These are phyloP conservation scores for Pseudogymnoascus sp. DNA, from an alignment of 2,329 filamentous ascomycete species.

Conservation along the genomic window DNA sequence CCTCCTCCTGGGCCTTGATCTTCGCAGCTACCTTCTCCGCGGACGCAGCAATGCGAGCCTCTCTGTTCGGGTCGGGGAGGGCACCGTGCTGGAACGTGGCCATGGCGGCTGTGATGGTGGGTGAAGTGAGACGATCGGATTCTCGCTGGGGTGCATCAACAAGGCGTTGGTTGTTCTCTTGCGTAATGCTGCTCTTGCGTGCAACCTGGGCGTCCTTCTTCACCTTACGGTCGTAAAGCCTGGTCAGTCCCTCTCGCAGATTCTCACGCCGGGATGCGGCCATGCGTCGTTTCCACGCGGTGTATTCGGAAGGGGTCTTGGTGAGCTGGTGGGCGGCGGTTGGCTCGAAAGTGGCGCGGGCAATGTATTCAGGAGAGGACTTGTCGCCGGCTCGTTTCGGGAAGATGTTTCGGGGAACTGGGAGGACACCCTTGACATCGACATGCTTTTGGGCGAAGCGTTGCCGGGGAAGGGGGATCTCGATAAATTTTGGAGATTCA, in stretches of 20 bases:
- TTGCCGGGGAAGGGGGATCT: slow-evolving; percentile 71
- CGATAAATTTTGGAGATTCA: slow-evolving; percentile 82
- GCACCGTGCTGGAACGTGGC: slow-evolving; percentile 42
- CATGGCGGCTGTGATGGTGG: slow-evolving; percentile 53
- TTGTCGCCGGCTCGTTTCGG: slow-evolving; percentile 52
- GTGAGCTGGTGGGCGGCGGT: slow-evolving; percentile 18
- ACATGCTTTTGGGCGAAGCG: slow-evolving; percentile 36
- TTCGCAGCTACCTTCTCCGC: slow-evolving; percentile 37
- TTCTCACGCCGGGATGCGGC: slow-evolving; percentile 65
- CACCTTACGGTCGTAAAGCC: slow-evolving; percentile 61
- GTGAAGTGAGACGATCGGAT: slow-evolving; percentile 69
- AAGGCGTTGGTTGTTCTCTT: slow-evolving; percentile 39
- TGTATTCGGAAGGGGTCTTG: slow-evolving; percentile 24
- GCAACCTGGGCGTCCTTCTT: slow-evolving; percentile 32
- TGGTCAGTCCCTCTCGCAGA: slow-evolving; percentile 61
- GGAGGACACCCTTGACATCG: slow-evolving; percentile 67
- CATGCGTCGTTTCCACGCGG: slow-evolving; percentile 64
- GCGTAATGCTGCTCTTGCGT: slow-evolving; percentile 39
- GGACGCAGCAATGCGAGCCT: slow-evolving; percentile 42
- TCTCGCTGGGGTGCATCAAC: slow-evolving; percentile 60
- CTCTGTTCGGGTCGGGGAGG: slow-evolving; percentile 55
- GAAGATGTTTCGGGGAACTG: slow-evolving; percentile 77
- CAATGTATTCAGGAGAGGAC: slow-evolving; percentile 52
- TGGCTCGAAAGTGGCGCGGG: slow-evolving; percentile 50
- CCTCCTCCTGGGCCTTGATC: slow-evolving; percentile 46